Base-by-base conservation (phyloP, 352 stramenopile genomes). In the Thalassiosira delicatula region DNA sequence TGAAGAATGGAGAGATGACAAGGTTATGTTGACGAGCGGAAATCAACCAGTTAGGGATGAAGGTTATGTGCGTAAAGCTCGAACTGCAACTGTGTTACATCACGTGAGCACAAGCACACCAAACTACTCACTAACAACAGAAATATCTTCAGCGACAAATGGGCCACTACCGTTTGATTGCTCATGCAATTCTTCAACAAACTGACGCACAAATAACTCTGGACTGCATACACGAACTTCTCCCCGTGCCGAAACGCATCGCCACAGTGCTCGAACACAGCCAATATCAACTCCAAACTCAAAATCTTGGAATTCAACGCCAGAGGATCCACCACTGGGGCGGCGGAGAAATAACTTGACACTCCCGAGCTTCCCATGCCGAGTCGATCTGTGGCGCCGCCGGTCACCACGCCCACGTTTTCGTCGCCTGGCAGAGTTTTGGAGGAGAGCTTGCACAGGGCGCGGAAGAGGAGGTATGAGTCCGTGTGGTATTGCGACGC, bases 131-230 rank as follows among this genome's bases (percentile, higher is more conserved):
- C 94, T 46, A 99, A 89, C 53, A 97, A 86, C 12, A 99, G 87
- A 84, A 99, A 99, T 37, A 99, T 97, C 76, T 98, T 97, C 67
- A 99, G 92, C 30, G 95, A 98, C 5, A 99, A 86, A 53, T 96
- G 97, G 27, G 98, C 96, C 37, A 99, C 97, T 70, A 96, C 89
- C 40, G 96, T 98, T 81, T 98, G 95, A 83, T 97, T 97, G 32
- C 95, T 98, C 79, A 98, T 98, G 78, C 96, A 99, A 87, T 99
- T 99, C 73, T 99, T 97, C 11, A 99, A 87, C 66, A 99, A 83
- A 29, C 95, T 97, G 57, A 98, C 94, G 79, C 97, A 99, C 49
- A 99, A 82, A 80, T 99, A 99, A 69, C 97, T 94, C 49, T 97
- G 95, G 17, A 99, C 97, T 0, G 97, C 95, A 77, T 98, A 96